Percentiles rank a stretch among this genome's conserved stretches.
Conservation (phyloP, 2,329 filamentous ascomycete species). For the Epichloe sp. region DNA sequence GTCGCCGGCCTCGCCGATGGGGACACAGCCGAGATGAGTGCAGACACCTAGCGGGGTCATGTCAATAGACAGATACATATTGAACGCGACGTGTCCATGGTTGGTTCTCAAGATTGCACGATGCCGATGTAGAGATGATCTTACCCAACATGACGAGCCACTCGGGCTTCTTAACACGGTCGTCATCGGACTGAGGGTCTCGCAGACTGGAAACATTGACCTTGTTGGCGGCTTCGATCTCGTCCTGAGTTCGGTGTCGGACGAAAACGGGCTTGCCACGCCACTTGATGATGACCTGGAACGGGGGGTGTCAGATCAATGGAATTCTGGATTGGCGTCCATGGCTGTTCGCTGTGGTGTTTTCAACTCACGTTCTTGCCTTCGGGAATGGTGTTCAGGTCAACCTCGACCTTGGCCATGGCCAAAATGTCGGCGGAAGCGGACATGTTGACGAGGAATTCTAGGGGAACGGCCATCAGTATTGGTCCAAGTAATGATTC, state of each 20-base stretch:
- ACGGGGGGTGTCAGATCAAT: neutral
- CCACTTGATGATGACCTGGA: constrained; percentile 97
- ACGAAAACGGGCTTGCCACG: constrained; percentile 99
- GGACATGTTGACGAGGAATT: constrained; percentile 99
- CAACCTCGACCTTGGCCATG: constrained; percentile 98
- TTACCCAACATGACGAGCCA: constrained; percentile 97
- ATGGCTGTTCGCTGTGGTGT: neutral
- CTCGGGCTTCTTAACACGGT: constrained; percentile 95
- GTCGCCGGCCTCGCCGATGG: constrained; percentile 96
- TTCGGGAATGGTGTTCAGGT: constrained; percentile 84
- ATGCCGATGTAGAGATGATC: neutral
- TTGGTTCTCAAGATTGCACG: neutral
- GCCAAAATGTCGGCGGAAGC: constrained; percentile 96
- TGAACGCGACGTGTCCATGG: neutral
- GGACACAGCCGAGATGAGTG: constrained; percentile 98
- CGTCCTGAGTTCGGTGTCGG: constrained; percentile 85
- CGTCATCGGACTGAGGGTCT: constrained; percentile 81
- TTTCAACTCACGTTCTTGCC: constrained; percentile 81
- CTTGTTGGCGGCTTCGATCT: constrained; percentile 91
- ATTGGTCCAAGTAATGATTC: constrained; percentile 13
- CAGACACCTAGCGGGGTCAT: constrained; percentile 58
- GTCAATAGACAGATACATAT: neutral
- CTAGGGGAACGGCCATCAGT: constrained; percentile 35
- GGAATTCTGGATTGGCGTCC: neutral
- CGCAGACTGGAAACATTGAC: constrained; percentile 71